phyloP scores from a whole-genome alignment of 768 basidiomycete species.

The Rhodocollybia butyracea region DNA sequence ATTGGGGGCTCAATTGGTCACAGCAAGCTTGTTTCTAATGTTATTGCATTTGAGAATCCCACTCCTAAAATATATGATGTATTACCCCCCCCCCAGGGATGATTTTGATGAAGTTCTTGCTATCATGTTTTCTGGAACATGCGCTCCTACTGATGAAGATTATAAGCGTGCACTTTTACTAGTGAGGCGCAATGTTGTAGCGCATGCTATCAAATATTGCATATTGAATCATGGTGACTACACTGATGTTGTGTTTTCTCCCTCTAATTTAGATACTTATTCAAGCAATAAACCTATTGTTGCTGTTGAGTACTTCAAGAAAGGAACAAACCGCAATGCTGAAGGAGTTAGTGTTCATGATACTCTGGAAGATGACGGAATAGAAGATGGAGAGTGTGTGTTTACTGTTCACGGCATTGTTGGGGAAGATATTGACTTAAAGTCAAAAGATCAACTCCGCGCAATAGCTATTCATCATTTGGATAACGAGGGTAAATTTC shows the following conservation, averaged over 20 bases:
- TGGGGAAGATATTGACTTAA: constrained; percentile 16
- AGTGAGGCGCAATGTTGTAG: constrained; percentile 23
- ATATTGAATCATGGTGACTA: constrained; percentile 33
- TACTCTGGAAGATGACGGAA: too few relatives aligned
- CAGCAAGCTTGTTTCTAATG: constrained; percentile 7
- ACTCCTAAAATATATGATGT: constrained; percentile 12
- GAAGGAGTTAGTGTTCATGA: constrained; percentile 16
- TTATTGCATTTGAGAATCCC: constrained; percentile 12
- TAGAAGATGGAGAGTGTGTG: too few relatives aligned
- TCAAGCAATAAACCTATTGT: constrained; percentile 19
- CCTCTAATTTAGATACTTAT: constrained; percentile 21
- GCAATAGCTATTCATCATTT: constrained; percentile 25
- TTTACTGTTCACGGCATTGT: too few relatives aligned
- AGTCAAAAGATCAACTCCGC: constrained; percentile 15
- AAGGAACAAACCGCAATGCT: neutral
- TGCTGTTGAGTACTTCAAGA: constrained; percentile 17
- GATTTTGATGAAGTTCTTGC: too few relatives aligned
- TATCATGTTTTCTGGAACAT: too few relatives aligned
- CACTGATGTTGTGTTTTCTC: constrained; percentile 25
- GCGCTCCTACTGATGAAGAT: too few relatives aligned
- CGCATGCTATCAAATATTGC: constrained; percentile 29
- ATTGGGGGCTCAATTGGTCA: constrained; percentile 12
- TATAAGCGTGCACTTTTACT: constrained; percentile 27
- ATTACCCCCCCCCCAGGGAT: too few relatives aligned
- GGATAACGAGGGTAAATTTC: too few relatives aligned